A percentile compares a stretch with the other conserved stretches of the same genome.
phyloP scores from a whole-genome alignment of 306 rosid genomes.

The Cotoneaster glaucophyllus region DNA sequence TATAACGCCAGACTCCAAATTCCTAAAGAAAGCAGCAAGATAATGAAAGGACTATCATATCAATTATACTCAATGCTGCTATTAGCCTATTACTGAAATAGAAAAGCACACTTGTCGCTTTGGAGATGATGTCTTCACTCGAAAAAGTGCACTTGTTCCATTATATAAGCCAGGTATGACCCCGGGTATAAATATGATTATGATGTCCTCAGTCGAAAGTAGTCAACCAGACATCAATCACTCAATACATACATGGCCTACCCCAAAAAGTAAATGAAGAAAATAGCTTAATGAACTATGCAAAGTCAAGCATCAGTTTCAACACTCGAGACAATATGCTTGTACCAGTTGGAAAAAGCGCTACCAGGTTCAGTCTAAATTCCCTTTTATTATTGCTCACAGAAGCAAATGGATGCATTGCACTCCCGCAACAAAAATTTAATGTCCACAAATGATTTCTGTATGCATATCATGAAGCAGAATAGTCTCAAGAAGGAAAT shows the following conservation, averaged over 20 bases:
- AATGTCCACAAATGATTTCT: background rate
- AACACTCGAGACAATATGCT: background rate
- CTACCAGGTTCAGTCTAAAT: background rate
- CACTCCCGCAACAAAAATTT: background rate
- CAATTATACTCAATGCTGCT: background rate
- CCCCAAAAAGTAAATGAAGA: background rate
- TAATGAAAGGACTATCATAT: slow-evolving; percentile 10
- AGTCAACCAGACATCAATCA: background rate
- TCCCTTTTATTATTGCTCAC: background rate
- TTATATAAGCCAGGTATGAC: background rate
- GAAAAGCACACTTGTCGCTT: background rate
- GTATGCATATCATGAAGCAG: background rate
- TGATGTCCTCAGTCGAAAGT: background rate
- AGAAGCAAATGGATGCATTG: background rate
- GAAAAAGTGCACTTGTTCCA: background rate
- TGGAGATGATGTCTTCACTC: background rate
- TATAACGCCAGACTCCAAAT: slow-evolving; percentile 39
- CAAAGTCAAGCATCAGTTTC: background rate
- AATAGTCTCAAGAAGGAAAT: background rate
- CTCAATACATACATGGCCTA: background rate
- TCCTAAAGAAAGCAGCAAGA: slow-evolving; percentile 34
- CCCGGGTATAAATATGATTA: background rate
- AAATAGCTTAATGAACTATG: background rate
- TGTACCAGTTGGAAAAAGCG: background rate
- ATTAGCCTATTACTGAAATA: background rate